These are phyloP conservation scores for Mucor mucedo DNA, from an alignment of 371 early-diverging fungal genomes.

Conservation along the genomic window DNA sequence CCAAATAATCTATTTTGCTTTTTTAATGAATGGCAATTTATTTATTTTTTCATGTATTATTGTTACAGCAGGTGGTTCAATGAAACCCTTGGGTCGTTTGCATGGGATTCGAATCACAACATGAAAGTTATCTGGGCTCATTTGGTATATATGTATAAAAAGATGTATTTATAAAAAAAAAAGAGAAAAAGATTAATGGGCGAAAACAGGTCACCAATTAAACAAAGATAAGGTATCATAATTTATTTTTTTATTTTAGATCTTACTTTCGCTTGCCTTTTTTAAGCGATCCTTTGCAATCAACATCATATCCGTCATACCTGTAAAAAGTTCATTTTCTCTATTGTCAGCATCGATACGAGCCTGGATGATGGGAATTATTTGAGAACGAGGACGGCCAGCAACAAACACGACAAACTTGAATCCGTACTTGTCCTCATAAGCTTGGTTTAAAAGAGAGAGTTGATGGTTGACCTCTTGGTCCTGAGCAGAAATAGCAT, in stretches of 20 bases:
- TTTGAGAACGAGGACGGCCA: conserved; percentile 71
- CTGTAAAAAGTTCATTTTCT: conserved; percentile 66
- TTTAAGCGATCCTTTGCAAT: conserved; percentile 81
- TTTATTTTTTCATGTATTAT: too few species aligned
- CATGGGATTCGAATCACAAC: conserved; percentile 64
- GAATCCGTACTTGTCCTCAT: conserved; percentile 87
- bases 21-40: too few species aligned
- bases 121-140: conserved; percentile 46
- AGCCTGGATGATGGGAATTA: conserved; percentile 76
- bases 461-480: conserved; percentile 39
- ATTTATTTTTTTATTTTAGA: conserved; percentile 19
- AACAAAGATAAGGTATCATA: too few species aligned
- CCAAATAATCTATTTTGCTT: conserved; percentile 57
- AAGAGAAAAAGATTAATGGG: background rate
- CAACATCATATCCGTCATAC: conserved; percentile 73
- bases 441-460: conserved; percentile 66
- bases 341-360: conserved; percentile 56
- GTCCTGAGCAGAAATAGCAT: conserved; percentile 40
- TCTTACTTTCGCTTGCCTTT: conserved; percentile 48
- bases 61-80: conserved; percentile 60
- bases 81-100: conserved; percentile 58
- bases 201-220: too few species aligned
- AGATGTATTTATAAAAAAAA: background rate
- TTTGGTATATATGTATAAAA: background rate
- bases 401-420: conserved; percentile 91